Evolutionary conservation across 2,329 filamentous ascomycete genomes (phyloP), one percentile per base, ranked within the genome.

Genomic region (Paramyrothecium sp.): DNA sequence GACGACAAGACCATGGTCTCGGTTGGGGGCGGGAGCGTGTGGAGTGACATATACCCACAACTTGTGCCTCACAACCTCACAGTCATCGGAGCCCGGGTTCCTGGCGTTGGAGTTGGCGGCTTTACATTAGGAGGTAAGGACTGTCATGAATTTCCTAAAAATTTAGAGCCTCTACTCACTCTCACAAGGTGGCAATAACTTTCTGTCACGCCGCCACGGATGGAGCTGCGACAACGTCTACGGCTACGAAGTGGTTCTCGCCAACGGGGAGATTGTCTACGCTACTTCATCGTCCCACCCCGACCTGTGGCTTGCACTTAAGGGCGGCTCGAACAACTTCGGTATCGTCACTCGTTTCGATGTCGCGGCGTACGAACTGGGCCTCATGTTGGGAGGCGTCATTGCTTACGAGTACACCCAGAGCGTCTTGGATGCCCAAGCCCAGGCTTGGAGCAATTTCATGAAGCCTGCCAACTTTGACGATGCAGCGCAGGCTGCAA

Each of bases 21-120:
- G 0, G 54, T 67, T 7, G 66, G 64, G 7, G 57, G 62, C 0
- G 66, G 66, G 3, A 61, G 55, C 26, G 44, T 61, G 2, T 67
- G 65, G 66, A 54, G 49, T 46, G 56, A 66, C 34, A 63, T 66
- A 3, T 68, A 64, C 51, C 46, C 30, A 22, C 52, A 61, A 20
- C 59, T 67, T 3, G 52, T 57, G 12, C 59, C 54, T 2, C 26
- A 58, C 26, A 54, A 58, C 26, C 53, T 67, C 38, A 61, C 64
- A 13, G 63, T 63, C 20, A 55, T 65, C n/a, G 65, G 65, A 8
- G 66, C 64, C 3, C 60, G 66, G 38, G 60, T 61, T 13, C 61
- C 60, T 11, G 60, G 51, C 8, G 60, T 49, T 20, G 47, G 47
- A 23, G 20, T 49, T 21, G 47, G 47, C 20, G 47, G 47, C 22